phyloP scores from a whole-genome alignment of 2,329 filamentous ascomycete genomes.

The Pseudocercospora pini-densiflorae region DNA sequence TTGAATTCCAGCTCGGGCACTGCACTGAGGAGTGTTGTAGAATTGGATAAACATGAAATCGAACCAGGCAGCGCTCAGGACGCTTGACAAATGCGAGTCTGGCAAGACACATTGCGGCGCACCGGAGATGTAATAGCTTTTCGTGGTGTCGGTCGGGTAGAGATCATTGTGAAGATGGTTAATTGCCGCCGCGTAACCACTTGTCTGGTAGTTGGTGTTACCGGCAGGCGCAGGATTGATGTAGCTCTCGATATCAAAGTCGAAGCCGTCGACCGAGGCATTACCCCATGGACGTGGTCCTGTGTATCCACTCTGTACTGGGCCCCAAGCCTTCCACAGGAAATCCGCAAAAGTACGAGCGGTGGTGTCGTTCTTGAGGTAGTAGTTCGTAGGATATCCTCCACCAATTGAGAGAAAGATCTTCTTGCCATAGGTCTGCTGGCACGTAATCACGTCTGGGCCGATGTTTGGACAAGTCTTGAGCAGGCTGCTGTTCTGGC shows the following conservation, averaged over 20 bases:
- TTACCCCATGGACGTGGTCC: constrained; percentile 52
- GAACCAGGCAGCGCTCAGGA: constrained; percentile 46
- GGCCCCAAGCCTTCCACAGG: constrained; percentile 53
- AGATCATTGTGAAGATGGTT: constrained; percentile 49
- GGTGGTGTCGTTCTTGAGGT: constrained; percentile 47
- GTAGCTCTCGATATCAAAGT: constrained; percentile 55
- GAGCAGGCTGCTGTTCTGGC: constrained; percentile 13
- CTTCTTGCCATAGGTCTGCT: constrained; percentile 49
- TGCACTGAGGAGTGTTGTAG: constrained; percentile 54
- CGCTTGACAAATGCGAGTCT: constrained; percentile 47
- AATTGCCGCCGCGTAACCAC: constrained; percentile 50
- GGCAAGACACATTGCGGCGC: constrained; percentile 55
- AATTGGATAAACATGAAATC: constrained; percentile 54
- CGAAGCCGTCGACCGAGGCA: constrained; percentile 57
- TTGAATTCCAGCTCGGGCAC: constrained; percentile 50
- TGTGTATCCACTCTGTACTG: constrained; percentile 32
- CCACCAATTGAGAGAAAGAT: constrained; percentile 54
- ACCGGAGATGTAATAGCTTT: constrained; percentile 55
- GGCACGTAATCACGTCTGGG: constrained; percentile 50
- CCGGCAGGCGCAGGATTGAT: constrained; percentile 31
- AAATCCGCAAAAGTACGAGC: constrained; percentile 50
- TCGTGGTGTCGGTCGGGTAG: constrained; percentile 42
- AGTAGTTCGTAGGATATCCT: constrained; percentile 46
- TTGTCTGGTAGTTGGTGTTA: constrained; percentile 39
- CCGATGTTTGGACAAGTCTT: constrained; percentile 37